These are phyloP conservation scores for Talaromyces thailandensis DNA, from an alignment of 495 filamentous ascomycete genomes.

Conservation along the genomic window DNA sequence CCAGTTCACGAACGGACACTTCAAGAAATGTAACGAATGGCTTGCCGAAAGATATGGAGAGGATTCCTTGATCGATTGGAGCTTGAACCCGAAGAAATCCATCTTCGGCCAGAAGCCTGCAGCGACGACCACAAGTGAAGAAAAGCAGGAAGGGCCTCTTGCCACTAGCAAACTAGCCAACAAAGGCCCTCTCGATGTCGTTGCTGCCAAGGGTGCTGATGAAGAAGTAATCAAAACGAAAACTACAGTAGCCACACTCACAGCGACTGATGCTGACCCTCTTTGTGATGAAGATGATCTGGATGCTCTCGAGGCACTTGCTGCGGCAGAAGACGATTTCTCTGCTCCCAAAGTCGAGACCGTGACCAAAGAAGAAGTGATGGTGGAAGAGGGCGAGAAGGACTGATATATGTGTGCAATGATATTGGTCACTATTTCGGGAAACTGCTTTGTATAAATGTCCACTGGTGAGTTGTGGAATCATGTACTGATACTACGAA, in stretches of 20 bases:
- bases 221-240: constrained; percentile 5
- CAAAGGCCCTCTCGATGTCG: not conserved
- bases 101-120: constrained; percentile 3
- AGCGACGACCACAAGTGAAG: not conserved
- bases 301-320: constrained; percentile 33
- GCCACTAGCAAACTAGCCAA: constrained; percentile 3
- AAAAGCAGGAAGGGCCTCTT: constrained; percentile 1
- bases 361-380: not conserved
- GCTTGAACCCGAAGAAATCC: constrained; percentile 40
- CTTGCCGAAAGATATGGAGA: constrained; percentile 65
- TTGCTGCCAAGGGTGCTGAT: not conserved
- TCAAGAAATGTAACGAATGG: constrained; percentile 86
- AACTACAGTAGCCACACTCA: not conserved
- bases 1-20: constrained; percentile 82
- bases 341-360: not conserved
- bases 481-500: not conserved
- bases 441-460: not conserved
- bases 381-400: not conserved
- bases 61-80: constrained; percentile 80
- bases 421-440: not conserved
- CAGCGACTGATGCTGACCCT: constrained; percentile 17
- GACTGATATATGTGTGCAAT: not conserved
- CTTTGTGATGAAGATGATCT: constrained; percentile 26
- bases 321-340: constrained; percentile 15
- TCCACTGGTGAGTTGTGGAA: not conserved